Conservation (phyloP, 768 basidiomycete genomes). For the Agrocybe pediades region DNA sequence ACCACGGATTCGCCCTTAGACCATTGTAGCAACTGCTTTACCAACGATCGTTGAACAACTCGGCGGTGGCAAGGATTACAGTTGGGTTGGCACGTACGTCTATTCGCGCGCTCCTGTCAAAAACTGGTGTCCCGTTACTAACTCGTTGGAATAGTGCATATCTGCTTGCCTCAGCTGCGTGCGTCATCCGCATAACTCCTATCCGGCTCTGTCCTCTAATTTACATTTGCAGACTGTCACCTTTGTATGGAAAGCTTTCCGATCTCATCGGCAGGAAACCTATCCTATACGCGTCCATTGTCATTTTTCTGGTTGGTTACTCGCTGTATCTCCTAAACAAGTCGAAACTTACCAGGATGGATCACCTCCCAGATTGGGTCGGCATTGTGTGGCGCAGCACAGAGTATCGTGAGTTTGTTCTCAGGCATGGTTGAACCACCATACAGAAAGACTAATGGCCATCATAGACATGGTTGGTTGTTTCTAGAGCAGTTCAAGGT, state of each 20-base stretch:
- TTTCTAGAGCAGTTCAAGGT: slow-evolving; percentile 79
- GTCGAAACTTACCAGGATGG: neutral
- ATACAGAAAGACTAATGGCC: neutral
- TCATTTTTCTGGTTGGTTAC: slow-evolving; percentile 61
- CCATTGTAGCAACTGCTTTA: slow-evolving; percentile 74
- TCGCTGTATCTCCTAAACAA: neutral
- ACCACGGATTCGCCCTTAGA: slow-evolving; percentile 32
- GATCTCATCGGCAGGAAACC: slow-evolving; percentile 64
- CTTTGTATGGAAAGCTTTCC: slow-evolving; percentile 79
- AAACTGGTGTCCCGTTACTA: slow-evolving; percentile 4
- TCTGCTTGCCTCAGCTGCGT: slow-evolving; percentile 63
- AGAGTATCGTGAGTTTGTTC: slow-evolving; percentile 53
- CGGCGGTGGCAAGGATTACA: slow-evolving; percentile 62
- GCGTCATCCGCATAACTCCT: neutral
- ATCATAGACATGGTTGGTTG: slow-evolving; percentile 64
- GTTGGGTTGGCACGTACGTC: slow-evolving; percentile 74
- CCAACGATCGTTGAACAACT: slow-evolving; percentile 72
- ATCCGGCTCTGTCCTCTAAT: neutral
- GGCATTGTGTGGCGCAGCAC: slow-evolving; percentile 80
- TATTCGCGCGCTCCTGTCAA: neutral
- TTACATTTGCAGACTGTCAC: slow-evolving; percentile 48
- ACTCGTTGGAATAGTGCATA: slow-evolving; percentile 56
- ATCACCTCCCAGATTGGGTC: slow-evolving; percentile 59
- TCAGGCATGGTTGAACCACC: neutral
- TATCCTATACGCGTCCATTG: slow-evolving; percentile 65